Evolutionary conservation across 805 yeast species (phyloP), one percentile per base, ranked within the genome.

Genomic region (Starmerella sp.): DNA sequence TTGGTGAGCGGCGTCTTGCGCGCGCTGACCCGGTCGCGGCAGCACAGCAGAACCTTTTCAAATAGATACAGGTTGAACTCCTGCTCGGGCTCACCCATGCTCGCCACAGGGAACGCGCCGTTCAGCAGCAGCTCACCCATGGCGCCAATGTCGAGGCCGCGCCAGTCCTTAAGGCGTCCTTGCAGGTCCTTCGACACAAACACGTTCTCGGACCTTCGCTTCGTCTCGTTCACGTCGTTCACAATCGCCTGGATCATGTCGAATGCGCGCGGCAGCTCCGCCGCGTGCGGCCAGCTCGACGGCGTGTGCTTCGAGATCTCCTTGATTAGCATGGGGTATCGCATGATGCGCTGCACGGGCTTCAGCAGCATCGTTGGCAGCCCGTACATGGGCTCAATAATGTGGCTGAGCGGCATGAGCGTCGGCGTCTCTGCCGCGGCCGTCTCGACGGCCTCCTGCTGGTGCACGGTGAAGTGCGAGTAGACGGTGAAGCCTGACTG

Each of bases 301-400:
- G 81, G 83, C 10, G 88, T 78, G 50, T 75, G 67, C 66, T 87
- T 88, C 51, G 86, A 67, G 52, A 93, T 74, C 65, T 87, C 93
- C 63, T 63, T 62, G 43, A 93, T 71, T 49, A 93, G 74, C 51
- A 93, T 71, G 1, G 97, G 98, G 69, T 93, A 93, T 67, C 90
- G 87, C 75, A 96, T 87, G n/a, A 93, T 76, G 60, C 99, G 78
- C 73, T 93, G 99, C 39, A 93, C 87, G 0, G 99, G 99, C 68
- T 91, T 93, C 62, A 93, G 80, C 43, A 93, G 75, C 69, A 86
- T 86, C 51, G 91, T 82, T 66, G 86, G 97, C 53, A 93, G 75
- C 68, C 91, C 98, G 66, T 89, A 82, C 44, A 87, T 84, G 31
- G 93, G 91, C 60, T 83, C 91, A 57, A 90, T 80, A 41, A 89